Percentiles rank a stretch among this genome's conserved stretches.
Conservation (phyloP, 2,329 filamentous ascomycete species). For the Venturiaceae sp. region DNA sequence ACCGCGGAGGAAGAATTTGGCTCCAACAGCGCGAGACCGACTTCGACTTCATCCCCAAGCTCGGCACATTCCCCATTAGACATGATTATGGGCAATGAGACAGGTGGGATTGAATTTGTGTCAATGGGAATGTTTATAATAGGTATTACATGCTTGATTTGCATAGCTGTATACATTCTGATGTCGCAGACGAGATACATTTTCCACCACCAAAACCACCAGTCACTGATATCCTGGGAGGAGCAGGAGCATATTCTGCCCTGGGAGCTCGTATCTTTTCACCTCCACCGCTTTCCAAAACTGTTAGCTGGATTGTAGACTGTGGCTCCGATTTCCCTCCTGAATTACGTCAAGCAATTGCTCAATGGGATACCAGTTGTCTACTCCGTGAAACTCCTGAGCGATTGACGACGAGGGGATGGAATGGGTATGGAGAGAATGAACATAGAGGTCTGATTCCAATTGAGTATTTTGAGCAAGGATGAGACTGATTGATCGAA, state of each 20-base stretch:
- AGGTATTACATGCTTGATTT: slow-evolving; percentile 30
- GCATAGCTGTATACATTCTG: background rate
- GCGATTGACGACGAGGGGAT: slow-evolving; percentile 76
- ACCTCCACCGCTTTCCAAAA: slow-evolving; percentile 50
- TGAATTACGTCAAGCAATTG: slow-evolving; percentile 52
- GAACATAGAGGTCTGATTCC: slow-evolving; percentile 45
- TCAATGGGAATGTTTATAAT: slow-evolving; percentile 57
- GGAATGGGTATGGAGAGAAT: slow-evolving; percentile 76
- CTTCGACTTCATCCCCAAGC: background rate
- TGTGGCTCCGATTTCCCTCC: slow-evolving; percentile 77
- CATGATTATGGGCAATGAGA: no score
- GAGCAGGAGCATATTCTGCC: slow-evolving; percentile 77
- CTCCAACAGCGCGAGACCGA: background rate
- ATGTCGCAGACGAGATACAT: slow-evolving; percentile 71
- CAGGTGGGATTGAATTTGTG: slow-evolving; percentile 41
- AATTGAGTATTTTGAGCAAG: background rate
- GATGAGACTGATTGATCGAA: slow-evolving; percentile 10
- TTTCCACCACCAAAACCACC: slow-evolving; percentile 61
- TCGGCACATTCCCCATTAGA: no score
- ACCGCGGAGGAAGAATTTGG: background rate
- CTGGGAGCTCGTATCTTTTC: slow-evolving; percentile 85
- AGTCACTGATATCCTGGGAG: slow-evolving; percentile 71
- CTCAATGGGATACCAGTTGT: slow-evolving; percentile 66
- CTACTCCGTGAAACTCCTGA: slow-evolving; percentile 55
- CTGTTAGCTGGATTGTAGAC: slow-evolving; percentile 86